These are phyloP conservation scores for Diversispora epigaea DNA, from an alignment of 192 early-diverging fungal species.

Conservation along the genomic window DNA sequence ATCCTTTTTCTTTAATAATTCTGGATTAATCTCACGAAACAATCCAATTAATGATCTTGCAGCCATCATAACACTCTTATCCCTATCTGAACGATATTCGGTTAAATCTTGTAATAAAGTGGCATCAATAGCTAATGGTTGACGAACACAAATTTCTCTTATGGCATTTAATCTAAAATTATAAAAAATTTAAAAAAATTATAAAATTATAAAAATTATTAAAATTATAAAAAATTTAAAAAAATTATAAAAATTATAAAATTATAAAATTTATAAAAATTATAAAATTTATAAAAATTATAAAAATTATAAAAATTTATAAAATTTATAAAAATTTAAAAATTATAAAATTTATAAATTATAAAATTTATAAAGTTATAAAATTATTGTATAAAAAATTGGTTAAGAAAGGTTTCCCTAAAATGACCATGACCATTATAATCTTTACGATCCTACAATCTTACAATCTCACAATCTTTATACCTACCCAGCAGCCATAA, in stretches of 20 bases:
- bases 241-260: neutral
- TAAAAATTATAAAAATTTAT: neutral
- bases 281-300: no score
- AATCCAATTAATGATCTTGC: conserved; percentile 85
- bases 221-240: neutral
- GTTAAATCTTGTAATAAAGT: conserved; percentile 86
- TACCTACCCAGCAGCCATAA: conserved; percentile 84
- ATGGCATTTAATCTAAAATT: conserved; percentile 60
- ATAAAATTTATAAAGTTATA: neutral
- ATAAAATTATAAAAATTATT: neutral
- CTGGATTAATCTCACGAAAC: conserved; percentile 95
- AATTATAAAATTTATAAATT: neutral
- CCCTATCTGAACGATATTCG: conserved; percentile 87
- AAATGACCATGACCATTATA: no score
- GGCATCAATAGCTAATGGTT: conserved; percentile 87
- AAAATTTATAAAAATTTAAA: neutral
- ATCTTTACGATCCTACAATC: no score
- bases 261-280: no score
- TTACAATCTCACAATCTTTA: no score
- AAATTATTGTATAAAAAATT: no score
- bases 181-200: neutral
- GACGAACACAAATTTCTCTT: conserved; percentile 83
- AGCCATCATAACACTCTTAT: conserved; percentile 95
- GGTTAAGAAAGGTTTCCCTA: no score
- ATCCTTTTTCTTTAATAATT: conserved; percentile 89